Conservation (phyloP, 805 yeast genomes). For the Barnettozyma sucrosica region DNA sequence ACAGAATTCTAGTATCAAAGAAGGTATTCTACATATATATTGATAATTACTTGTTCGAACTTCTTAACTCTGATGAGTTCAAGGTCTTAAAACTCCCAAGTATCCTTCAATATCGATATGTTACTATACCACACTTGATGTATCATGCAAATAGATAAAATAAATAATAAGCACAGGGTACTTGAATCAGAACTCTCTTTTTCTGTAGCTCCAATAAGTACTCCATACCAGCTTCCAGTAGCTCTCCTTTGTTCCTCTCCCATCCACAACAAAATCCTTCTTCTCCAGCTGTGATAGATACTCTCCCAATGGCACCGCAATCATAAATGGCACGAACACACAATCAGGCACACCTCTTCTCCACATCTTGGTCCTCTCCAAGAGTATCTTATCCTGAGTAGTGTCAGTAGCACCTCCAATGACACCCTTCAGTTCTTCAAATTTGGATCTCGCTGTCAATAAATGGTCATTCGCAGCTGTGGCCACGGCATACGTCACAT, state of each 20-base stretch:
- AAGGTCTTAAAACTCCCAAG: no score
- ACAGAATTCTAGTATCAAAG: no score
- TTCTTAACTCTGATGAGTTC: no score
- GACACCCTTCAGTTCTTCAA: conserved; percentile 33
- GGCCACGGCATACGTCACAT: conserved; percentile 64
- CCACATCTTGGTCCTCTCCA: conserved; percentile 33
- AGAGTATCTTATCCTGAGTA: conserved; percentile 22
- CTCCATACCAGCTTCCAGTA: conserved; percentile 27
- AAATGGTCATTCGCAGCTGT: conserved; percentile 77
- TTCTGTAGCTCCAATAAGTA: conserved; percentile 20
- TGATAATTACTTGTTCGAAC: no score
- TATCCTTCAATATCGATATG: not conserved
- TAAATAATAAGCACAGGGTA: not conserved
- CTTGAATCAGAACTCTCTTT: conserved; percentile 15
- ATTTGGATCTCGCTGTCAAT: conserved; percentile 56
- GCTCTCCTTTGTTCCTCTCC: conserved; percentile 18
- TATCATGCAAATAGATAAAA: not conserved
- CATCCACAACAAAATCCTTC: conserved; percentile 55
- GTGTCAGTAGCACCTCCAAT: conserved; percentile 28
- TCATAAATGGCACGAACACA: conserved; percentile 61
- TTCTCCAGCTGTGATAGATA: conserved; percentile 58
- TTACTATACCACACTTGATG: no score
- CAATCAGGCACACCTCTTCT: conserved; percentile 52
- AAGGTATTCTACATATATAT: no score
- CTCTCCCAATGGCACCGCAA: conserved; percentile 56